Evolutionary conservation across 768 basidiomycete genomes (phyloP).

Genomic region (Suillus tomentosus): DNA sequence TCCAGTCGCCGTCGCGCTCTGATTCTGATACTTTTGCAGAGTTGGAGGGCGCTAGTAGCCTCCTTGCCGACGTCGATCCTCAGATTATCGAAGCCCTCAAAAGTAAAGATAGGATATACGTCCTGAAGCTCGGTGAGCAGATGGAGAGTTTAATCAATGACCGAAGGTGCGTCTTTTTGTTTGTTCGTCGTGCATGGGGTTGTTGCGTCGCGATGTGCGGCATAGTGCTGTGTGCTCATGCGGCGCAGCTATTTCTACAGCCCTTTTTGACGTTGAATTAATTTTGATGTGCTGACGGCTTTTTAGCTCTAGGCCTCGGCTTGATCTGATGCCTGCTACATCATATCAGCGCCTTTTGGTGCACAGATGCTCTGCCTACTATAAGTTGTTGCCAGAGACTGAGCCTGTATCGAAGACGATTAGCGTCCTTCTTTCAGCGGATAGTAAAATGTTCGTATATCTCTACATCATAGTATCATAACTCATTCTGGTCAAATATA

Average conservation of each 20-base stretch:
- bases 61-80: slow-evolving; percentile 59
- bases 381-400: slow-evolving; percentile 70
- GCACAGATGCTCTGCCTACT: slow-evolving; percentile 83
- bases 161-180: slow-evolving; percentile 53
- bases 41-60: slow-evolving; percentile 26
- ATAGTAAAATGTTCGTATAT: slow-evolving; percentile 73
- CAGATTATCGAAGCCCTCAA: slow-evolving; percentile 84
- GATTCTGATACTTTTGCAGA: slow-evolving; percentile 33
- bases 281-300: slow-evolving; percentile 24
- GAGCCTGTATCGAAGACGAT: slow-evolving; percentile 68
- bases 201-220: slow-evolving; percentile 5
- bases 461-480: not conserved
- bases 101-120: slow-evolving; percentile 87
- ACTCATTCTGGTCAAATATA: slow-evolving; percentile 34
- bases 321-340: slow-evolving; percentile 69
- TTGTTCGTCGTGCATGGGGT: slow-evolving; percentile 16
- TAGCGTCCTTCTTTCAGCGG: slow-evolving; percentile 52
- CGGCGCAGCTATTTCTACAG: slow-evolving; percentile 5
- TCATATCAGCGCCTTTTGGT: slow-evolving; percentile 86
- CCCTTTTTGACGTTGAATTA: not conserved
- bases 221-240: slow-evolving; percentile 3
- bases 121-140: slow-evolving; percentile 84
- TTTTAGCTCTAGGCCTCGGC: slow-evolving; percentile 48
- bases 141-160: slow-evolving; percentile 82
- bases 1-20: slow-evolving; percentile 23